These are phyloP conservation scores for Fusarium sp. DNA, from an alignment of 2,329 filamentous ascomycete genomes.

Conservation along the genomic window DNA sequence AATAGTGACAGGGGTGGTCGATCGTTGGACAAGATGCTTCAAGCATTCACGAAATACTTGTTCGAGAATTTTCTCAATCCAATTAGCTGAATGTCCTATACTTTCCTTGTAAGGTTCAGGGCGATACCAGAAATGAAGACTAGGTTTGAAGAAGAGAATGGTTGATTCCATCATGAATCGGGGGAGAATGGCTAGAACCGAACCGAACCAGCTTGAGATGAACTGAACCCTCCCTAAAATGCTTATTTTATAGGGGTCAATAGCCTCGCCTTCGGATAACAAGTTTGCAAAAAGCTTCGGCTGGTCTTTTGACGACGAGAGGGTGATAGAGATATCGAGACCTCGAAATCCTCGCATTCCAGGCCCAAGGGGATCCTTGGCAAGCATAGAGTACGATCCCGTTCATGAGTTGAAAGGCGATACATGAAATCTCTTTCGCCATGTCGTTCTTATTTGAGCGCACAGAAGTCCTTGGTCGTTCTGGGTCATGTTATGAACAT, in stretches of 20 bases:
- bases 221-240: constrained; percentile 58
- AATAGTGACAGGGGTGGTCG: constrained; percentile 57
- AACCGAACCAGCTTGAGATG: constrained; percentile 71
- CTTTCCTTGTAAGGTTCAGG: constrained; percentile 70
- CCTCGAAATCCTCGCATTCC: constrained; percentile 51
- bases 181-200: constrained; percentile 72
- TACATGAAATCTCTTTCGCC: constrained; percentile 79
- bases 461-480: not conserved
- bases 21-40: constrained; percentile 59
- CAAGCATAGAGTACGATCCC: constrained; percentile 63
- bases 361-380: constrained; percentile 57
- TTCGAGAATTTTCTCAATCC: constrained; percentile 60
- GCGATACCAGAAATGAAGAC: constrained; percentile 71
- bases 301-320: constrained; percentile 68
- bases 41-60: constrained; percentile 60
- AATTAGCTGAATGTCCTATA: constrained; percentile 63
- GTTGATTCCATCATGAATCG: constrained; percentile 71
- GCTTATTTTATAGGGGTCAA: constrained; percentile 61
- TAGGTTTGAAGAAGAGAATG: constrained; percentile 64
- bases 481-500: not conserved
- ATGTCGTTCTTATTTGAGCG: constrained; percentile 59
- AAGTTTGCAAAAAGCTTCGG: constrained; percentile 71
- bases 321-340: constrained; percentile 69
- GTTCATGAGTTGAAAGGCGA: constrained; percentile 77
- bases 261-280: constrained; percentile 60